phyloP scores from a whole-genome alignment of 169 alveolate species.

The Theileria luwenshuni region DNA sequence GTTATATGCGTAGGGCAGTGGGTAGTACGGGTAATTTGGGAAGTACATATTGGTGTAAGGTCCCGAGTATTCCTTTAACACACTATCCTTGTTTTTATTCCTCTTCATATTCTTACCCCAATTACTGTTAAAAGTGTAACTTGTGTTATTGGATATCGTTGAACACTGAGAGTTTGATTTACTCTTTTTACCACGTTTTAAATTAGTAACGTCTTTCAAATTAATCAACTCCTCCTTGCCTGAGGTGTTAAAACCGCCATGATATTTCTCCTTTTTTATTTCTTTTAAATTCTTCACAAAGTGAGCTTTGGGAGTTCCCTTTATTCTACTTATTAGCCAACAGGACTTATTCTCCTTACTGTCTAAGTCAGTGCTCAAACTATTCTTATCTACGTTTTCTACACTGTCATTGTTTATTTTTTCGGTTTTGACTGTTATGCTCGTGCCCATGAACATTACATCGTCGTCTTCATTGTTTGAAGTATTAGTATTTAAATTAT shows the following conservation, averaged over 20 bases:
- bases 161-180: conserved; percentile 3
- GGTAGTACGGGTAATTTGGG: not conserved
- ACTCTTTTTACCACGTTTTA: not conserved
- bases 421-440: conserved; percentile 50
- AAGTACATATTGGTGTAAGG: too few relatives aligned
- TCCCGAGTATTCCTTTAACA: not conserved
- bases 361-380: not conserved
- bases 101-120: not conserved
- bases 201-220: not conserved
- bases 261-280: not conserved
- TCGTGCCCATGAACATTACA: conserved; percentile 49
- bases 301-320: conserved; percentile 6
- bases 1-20: not conserved
- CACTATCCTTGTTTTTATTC: not conserved
- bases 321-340: conserved; percentile 4
- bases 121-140: not conserved
- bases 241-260: not conserved
- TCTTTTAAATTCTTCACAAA: not conserved
- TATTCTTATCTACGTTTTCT: not conserved
- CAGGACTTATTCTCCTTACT: not conserved
- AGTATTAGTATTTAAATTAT: not conserved
- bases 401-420: not conserved
- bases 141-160: not conserved
- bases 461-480: conserved; percentile 29
- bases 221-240: not conserved